A percentile compares a stretch with the other conserved stretches of the same genome.
These are phyloP conservation scores for Cenchrus americanus DNA, from an alignment of 176 grass and related monocot species.

Conservation along the genomic window DNA sequence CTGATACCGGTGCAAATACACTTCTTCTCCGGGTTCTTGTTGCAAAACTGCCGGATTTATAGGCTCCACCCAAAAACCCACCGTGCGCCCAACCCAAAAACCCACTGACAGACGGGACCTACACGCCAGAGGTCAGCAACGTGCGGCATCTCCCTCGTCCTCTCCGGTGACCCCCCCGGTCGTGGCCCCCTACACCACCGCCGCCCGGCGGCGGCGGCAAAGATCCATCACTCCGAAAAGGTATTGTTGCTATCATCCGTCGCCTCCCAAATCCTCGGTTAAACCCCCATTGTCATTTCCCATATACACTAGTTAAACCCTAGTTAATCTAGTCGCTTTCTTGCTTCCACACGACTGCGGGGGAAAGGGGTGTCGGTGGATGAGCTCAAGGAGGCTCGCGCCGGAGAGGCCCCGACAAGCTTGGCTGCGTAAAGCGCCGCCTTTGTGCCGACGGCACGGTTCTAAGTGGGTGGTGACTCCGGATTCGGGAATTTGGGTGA, in stretches of 20 bases:
- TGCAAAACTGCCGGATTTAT: not conserved
- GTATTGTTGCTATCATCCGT: slow-evolving; percentile 11
- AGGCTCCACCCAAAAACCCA: too few relatives aligned
- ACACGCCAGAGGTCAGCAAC: slow-evolving; percentile 38
- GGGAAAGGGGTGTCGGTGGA: slow-evolving; percentile 49
- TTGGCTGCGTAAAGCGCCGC: slow-evolving; percentile 55
- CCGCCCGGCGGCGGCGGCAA: not conserved
- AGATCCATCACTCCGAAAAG: slow-evolving; percentile 17
- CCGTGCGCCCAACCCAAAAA: not conserved
- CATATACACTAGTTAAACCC: slow-evolving; percentile 25
- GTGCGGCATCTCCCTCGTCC: slow-evolving; percentile 80
- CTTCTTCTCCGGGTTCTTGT: not conserved
- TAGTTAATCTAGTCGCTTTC: slow-evolving; percentile 14
- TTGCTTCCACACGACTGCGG: slow-evolving; percentile 10
- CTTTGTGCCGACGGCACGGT: slow-evolving; percentile 35
- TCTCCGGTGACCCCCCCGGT: slow-evolving; percentile 54
- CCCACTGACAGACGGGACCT: not conserved
- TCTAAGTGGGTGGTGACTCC: slow-evolving; percentile 34
- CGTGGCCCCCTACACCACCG: slow-evolving; percentile 18
- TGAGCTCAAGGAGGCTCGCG: slow-evolving; percentile 65
- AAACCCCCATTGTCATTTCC: not conserved
- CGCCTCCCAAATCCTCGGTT: not conserved
- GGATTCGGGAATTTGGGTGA: not conserved
- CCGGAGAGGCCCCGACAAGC: slow-evolving; percentile 66
- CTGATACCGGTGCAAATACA: not conserved